phyloP scores from a whole-genome alignment of 345 rosid genomes.

The Excoecaria agallocha region DNA sequence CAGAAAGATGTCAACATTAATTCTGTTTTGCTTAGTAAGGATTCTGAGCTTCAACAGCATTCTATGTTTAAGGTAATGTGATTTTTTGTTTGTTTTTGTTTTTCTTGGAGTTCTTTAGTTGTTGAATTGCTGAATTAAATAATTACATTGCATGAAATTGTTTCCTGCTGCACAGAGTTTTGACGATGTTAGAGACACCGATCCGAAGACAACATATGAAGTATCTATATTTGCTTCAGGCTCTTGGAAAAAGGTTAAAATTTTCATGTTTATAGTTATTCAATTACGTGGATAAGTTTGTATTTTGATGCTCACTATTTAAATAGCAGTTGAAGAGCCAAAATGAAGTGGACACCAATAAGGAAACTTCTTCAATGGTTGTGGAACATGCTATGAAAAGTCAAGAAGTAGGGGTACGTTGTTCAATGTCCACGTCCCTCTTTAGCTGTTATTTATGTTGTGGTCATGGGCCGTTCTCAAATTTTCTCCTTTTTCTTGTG shows the following conservation, averaged over 20 bases:
- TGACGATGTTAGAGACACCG: conserved; percentile 44
- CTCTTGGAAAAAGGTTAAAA: conserved; percentile 68
- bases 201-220: conserved; percentile 74
- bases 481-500: conserved; percentile 13
- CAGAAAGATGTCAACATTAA: conserved; percentile 30
- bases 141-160: conserved; percentile 3
- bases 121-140: conserved; percentile 9
- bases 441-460: neutral
- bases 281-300: conserved; percentile 4
- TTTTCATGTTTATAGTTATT: neutral
- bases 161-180: conserved; percentile 39
- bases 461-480: conserved; percentile 6
- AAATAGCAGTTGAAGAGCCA: conserved; percentile 47
- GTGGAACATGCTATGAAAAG: conserved; percentile 23
- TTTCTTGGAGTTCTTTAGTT: conserved; percentile 8
- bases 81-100: conserved; percentile 9
- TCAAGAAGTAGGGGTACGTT: conserved; percentile 46
- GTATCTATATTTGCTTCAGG: conserved; percentile 72
- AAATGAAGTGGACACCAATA: conserved; percentile 30
- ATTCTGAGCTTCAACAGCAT: conserved; percentile 35
- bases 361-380: conserved; percentile 32
- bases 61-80: conserved; percentile 45
- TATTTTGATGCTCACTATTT: conserved; percentile 3
- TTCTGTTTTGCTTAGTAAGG: conserved; percentile 36
- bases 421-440: neutral